Evolutionary conservation across 805 yeast genomes (phyloP).

Genomic region (Metschnikowia amazonensis): DNA sequence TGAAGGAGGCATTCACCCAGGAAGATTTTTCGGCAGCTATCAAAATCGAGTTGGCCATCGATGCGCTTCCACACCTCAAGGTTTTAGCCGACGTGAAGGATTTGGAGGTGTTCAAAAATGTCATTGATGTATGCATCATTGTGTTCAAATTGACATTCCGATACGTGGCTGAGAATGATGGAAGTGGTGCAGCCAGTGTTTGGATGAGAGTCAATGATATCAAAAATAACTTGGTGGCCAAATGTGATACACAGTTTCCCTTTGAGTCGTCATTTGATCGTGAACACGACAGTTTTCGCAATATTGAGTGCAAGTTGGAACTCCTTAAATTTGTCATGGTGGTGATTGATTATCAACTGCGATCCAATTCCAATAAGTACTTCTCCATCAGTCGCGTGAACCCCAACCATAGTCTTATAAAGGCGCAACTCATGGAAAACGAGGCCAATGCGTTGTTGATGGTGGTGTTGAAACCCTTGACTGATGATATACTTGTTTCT

Average conservation of each 20-base stretch:
- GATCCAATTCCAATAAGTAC: constrained; percentile 37
- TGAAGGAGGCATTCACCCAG: constrained; percentile 35
- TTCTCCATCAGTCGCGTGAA: constrained; percentile 50
- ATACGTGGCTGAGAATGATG: constrained; percentile 46
- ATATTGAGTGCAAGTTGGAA: constrained; percentile 60
- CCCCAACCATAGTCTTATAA: constrained; percentile 62
- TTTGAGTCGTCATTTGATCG: constrained; percentile 43
- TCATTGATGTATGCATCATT: constrained; percentile 36
- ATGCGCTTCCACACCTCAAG: constrained; percentile 33
- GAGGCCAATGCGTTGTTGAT: constrained; percentile 66
- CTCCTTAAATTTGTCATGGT: constrained; percentile 63
- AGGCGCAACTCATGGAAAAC: constrained; percentile 51
- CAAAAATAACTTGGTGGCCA: constrained; percentile 54
- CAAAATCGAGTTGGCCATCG: constrained; percentile 39
- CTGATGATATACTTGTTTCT: constrained; percentile 50
- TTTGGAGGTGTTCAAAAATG: constrained; percentile 27
- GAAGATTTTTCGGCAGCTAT: constrained; percentile 26
- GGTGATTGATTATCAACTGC: constrained; percentile 43
- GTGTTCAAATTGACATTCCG: constrained; percentile 44
- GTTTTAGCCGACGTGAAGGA: constrained; percentile 27
- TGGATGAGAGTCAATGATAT: constrained; percentile 59
- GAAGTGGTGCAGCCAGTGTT: constrained; percentile 26
- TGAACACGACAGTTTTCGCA: constrained; percentile 49
- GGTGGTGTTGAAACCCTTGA: constrained; percentile 51
- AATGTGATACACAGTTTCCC: constrained; percentile 59